A percentile compares a stretch with the other conserved stretches of the same genome.
These are phyloP conservation scores for Dactylis glomerata DNA, from an alignment of 176 grass and related monocot species.

Conservation along the genomic window DNA sequence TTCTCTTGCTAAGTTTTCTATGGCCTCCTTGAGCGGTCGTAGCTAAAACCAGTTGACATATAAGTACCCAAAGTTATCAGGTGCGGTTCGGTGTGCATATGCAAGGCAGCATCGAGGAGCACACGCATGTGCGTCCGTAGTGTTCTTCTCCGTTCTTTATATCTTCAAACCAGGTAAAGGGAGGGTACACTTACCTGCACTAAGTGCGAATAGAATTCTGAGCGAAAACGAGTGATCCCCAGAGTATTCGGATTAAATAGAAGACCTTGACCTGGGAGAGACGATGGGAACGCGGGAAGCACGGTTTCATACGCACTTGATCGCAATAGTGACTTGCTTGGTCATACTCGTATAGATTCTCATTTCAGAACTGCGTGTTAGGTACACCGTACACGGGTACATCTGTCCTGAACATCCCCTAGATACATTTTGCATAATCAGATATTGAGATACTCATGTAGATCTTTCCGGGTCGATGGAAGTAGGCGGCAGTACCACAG, in stretches of 20 bases:
- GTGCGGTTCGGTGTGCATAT: not conserved
- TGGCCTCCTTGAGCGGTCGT: not conserved
- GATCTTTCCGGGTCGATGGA: too few species aligned
- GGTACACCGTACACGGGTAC: not conserved
- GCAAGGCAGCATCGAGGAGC: not conserved
- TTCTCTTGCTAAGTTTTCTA: not conserved
- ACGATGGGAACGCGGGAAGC: not conserved
- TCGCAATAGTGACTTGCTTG: not conserved
- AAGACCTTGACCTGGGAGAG: not conserved
- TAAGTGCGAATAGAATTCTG: not conserved
- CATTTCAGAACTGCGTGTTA: not conserved
- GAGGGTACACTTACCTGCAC: not conserved
- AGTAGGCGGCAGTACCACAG: too few species aligned
- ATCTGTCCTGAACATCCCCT: not conserved
- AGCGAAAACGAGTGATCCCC: not conserved
- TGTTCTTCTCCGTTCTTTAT: not conserved
- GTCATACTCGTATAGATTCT: not conserved
- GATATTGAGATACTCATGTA: too few species aligned
- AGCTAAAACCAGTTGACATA: not conserved
- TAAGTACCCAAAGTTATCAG: not conserved
- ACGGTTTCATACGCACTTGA: not conserved
- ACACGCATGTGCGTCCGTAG: not conserved
- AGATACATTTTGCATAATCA: too few species aligned
- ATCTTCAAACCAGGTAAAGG: not conserved
- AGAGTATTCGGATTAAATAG: not conserved